Percentiles rank a stretch among this genome's conserved stretches.
phyloP scores from a whole-genome alignment of 108 stramenopile species.

The Skeletonema potamos region DNA sequence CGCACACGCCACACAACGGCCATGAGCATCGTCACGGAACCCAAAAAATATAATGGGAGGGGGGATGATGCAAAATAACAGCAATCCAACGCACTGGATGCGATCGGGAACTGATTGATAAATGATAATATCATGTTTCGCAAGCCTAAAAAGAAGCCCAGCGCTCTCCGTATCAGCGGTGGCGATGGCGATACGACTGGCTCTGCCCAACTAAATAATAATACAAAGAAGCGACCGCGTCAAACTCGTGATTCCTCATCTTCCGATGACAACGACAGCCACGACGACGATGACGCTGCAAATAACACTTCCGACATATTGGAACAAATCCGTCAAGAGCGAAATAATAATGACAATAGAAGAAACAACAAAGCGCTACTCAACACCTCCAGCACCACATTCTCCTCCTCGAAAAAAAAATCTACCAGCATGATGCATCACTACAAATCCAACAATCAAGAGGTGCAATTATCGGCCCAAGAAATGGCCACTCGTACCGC shows the following conservation, averaged over 20 bases:
- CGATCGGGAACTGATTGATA: no score
- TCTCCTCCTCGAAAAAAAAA: background rate
- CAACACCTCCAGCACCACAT: conserved; percentile 7
- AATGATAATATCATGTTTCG: conserved; percentile 57
- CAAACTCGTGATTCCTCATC: conserved; percentile 8
- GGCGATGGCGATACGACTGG: conserved; percentile 18
- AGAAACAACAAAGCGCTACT: background rate
- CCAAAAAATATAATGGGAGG: no score
- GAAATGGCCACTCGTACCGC: conserved; percentile 62
- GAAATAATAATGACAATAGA: conserved; percentile 15
- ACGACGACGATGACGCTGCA: conserved; percentile 29
- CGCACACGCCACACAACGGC: no score
- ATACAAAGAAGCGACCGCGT: conserved; percentile 2
- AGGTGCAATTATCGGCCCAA: conserved; percentile 23
- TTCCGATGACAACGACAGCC: conserved; percentile 17
- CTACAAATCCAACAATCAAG: conserved; percentile 36
- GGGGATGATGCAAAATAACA: no score
- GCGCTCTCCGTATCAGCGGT: conserved; percentile 27
- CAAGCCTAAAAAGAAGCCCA: conserved; percentile 60
- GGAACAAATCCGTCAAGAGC: conserved; percentile 54
- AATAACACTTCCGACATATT: conserved; percentile 36
- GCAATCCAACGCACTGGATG: no score
- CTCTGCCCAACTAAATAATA: background rate
- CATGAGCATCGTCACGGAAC: no score
- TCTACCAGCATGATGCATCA: conserved; percentile 42